Conservation (phyloP, 1,284 basidiomycete species). For the Pulveroboletus sp. region DNA sequence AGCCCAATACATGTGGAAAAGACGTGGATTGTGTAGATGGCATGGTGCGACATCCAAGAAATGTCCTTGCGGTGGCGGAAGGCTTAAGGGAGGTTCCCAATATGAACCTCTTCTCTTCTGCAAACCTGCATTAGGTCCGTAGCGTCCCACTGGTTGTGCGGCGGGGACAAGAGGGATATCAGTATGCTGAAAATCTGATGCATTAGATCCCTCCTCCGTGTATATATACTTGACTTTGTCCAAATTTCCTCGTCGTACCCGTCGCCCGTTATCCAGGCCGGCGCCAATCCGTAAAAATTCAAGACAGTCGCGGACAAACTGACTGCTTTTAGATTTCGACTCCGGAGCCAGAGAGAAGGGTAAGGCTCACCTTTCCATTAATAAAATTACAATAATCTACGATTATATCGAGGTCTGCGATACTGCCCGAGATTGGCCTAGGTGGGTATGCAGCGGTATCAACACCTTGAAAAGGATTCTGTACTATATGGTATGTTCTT, state of each 20-base stretch:
- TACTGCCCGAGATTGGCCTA: conserved; percentile 78
- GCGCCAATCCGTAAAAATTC: conserved; percentile 70
- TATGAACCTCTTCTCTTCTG: conserved; percentile 42
- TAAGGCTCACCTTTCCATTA: conserved; percentile 63
- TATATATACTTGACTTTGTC: conserved; percentile 69
- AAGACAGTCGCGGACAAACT: conserved; percentile 79
- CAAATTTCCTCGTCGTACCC: conserved; percentile 57
- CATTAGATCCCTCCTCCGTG: conserved; percentile 49
- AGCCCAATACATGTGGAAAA: conserved; percentile 84
- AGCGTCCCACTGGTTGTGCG: conserved; percentile 16
- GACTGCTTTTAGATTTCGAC: conserved; percentile 19
- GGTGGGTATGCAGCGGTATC: conserved; percentile 78
- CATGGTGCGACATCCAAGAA: conserved; percentile 46
- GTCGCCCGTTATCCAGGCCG: conserved; percentile 61
- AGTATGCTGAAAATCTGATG: conserved; percentile 38
- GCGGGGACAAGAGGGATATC: conserved; percentile 15
- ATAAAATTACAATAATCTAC: conserved; percentile 90
- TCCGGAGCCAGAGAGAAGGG: conserved; percentile 14
- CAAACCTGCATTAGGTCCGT: conserved; percentile 36
- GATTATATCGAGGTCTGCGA: conserved; percentile 84
- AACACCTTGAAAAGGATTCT: conserved; percentile 39
- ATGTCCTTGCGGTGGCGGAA: conserved; percentile 36
- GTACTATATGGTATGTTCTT: conserved; percentile 57
- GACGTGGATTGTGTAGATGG: conserved; percentile 63
- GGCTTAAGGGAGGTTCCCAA: conserved; percentile 45